Conservation (phyloP, 2,329 filamentous ascomycete species). For the Microcyclosporella mali region DNA sequence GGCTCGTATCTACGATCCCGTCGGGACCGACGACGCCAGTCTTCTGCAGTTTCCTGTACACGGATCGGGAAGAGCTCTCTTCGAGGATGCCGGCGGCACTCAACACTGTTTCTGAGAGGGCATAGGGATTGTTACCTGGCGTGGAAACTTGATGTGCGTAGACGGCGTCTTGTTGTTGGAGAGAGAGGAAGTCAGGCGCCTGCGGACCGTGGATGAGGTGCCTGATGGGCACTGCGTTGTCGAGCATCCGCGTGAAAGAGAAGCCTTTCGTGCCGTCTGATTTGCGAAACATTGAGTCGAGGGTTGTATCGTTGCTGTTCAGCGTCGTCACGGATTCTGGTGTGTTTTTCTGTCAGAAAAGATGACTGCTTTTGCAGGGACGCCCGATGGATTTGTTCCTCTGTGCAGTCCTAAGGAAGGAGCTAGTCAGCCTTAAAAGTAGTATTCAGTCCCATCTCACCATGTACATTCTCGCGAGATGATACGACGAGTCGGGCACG, state of each 20-base stretch:
- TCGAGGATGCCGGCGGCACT: constrained; percentile 4
- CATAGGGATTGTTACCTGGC: constrained; percentile 1
- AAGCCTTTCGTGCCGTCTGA: constrained; percentile 1
- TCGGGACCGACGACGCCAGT: constrained; percentile 1
- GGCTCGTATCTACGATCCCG: constrained; percentile 5
- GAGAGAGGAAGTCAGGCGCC: constrained; percentile 2
- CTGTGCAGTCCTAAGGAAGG: too few species aligned
- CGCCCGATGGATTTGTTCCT: too few species aligned
- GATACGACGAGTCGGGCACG: background rate
- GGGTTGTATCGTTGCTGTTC: too few species aligned
- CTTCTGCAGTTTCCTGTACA: constrained; percentile 7
- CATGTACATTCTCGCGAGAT: background rate
- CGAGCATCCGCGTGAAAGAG: background rate
- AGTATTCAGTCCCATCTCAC: too few species aligned
- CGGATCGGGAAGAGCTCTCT: background rate
- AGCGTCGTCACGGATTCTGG: background rate
- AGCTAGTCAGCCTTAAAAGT: too few species aligned
- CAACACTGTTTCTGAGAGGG: background rate
- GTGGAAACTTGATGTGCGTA: constrained; percentile 2
- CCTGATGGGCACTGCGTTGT: constrained; percentile 1
- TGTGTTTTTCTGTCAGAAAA: background rate
- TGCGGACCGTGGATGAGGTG: background rate
- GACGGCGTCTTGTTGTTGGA: constrained; percentile 6
- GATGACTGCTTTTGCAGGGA: background rate
- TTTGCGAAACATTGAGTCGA: constrained; percentile 5